Evolutionary conservation across 768 basidiomycete species (phyloP).

Genomic region (Calocybe indica): DNA sequence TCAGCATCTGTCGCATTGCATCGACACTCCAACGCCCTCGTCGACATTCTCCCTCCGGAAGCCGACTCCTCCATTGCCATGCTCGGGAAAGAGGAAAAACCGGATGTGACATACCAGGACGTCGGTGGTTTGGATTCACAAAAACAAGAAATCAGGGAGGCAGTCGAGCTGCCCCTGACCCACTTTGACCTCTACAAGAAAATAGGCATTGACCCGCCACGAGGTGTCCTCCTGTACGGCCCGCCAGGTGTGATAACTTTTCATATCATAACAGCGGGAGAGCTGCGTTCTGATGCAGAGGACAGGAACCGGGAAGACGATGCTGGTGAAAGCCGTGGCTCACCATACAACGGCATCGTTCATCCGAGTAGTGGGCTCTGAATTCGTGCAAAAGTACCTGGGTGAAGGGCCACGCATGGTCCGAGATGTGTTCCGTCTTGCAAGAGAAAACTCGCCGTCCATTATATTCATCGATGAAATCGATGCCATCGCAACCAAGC

Average conservation of each 20-base stretch:
- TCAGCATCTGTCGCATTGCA: conserved; percentile 98
- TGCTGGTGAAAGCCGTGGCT: conserved; percentile 99
- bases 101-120: conserved; percentile 89
- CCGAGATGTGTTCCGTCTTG: conserved; percentile 96
- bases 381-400: conserved; percentile 99
- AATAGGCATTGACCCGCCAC: conserved; percentile 98
- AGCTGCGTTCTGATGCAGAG: background rate
- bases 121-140: conserved; percentile 97
- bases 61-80: conserved; percentile 96
- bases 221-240: conserved; percentile 94
- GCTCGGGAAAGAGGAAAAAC: conserved; percentile 92
- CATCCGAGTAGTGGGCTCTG: conserved; percentile 96
- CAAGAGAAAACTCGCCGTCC: conserved; percentile 92
- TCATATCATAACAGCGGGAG: background rate
- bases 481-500: conserved; percentile 98
- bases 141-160: conserved; percentile 98
- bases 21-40: conserved; percentile 96
- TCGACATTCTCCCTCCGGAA: conserved; percentile 97
- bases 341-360: conserved; percentile 96
- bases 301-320: conserved; percentile 93
- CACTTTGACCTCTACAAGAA: conserved; percentile 99
- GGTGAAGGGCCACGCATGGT: conserved; percentile 99
- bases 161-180: conserved; percentile 93
- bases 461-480: conserved; percentile 99
- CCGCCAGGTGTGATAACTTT: conserved; percentile 68